Evolutionary conservation across 495 filamentous ascomycete species (phyloP).

Genomic region (Aspergillus haitiensis): DNA sequence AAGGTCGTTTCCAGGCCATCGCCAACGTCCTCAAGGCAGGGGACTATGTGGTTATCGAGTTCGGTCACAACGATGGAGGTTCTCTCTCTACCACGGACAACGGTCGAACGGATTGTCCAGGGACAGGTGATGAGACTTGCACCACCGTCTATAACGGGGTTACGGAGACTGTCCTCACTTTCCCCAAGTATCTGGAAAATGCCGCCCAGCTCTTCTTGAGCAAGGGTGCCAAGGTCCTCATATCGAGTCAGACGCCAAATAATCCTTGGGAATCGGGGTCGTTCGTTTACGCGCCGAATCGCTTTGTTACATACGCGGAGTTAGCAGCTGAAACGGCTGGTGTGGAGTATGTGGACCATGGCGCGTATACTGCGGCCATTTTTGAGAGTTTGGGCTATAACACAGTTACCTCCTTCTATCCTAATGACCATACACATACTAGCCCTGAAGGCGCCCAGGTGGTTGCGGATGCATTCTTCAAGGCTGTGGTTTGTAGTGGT

Average conservation of each 20-base stretch:
- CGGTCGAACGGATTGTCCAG: conserved; percentile 58
- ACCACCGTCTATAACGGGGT: conserved; percentile 49
- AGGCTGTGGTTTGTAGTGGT: conserved; percentile 52
- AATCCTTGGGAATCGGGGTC: conserved; percentile 59
- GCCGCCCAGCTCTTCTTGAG: conserved; percentile 51
- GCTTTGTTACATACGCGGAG: conserved; percentile 60
- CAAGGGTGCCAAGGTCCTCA: conserved; percentile 64
- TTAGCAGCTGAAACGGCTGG: conserved; percentile 47
- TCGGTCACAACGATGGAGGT: conserved; percentile 67
- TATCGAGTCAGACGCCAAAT: conserved; percentile 62
- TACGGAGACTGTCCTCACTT: conserved; percentile 58
- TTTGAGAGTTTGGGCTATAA: conserved; percentile 50
- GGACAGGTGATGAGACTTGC: conserved; percentile 56
- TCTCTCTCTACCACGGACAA: conserved; percentile 56
- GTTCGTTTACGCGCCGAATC: conserved; percentile 41
- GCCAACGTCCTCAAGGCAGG: conserved; percentile 46
- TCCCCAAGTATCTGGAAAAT: conserved; percentile 57
- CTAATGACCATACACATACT: conserved; percentile 66
- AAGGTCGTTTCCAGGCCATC: conserved; percentile 59
- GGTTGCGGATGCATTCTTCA: conserved; percentile 61
- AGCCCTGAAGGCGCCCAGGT: conserved; percentile 57
- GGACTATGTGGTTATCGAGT: conserved; percentile 63
- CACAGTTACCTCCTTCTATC: conserved; percentile 53
- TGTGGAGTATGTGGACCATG: conserved; percentile 62
- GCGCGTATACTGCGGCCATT: conserved; percentile 52